These are phyloP conservation scores for Chaetomidium leptoderma DNA, from an alignment of 495 filamentous ascomycete genomes.

Conservation along the genomic window DNA sequence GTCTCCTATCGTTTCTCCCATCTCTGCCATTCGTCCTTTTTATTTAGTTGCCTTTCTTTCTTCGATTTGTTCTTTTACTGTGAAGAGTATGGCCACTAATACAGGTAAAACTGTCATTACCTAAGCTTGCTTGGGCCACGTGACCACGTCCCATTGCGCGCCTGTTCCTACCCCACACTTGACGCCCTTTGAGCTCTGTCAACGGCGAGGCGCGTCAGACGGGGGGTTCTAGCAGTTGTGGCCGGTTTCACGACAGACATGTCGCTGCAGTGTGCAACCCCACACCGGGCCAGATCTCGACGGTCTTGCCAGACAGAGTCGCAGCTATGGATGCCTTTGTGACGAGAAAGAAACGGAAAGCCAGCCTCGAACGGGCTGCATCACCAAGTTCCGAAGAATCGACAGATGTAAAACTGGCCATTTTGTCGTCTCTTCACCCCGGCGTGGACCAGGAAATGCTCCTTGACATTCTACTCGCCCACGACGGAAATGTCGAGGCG, in stretches of 20 bases:
- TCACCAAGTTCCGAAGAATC: slow-evolving; percentile 62
- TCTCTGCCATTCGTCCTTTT: too few relatives aligned
- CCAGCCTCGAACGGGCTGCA: slow-evolving; percentile 15
- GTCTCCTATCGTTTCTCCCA: too few relatives aligned
- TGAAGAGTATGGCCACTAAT: too few relatives aligned
- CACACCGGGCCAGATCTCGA: not conserved
- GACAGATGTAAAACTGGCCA: slow-evolving; percentile 84
- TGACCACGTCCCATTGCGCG: too few relatives aligned
- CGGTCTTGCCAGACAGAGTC: not conserved
- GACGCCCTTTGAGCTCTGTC: slow-evolving; percentile 3
- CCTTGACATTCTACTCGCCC: slow-evolving; percentile 71
- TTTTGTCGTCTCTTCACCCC: slow-evolving; percentile 73
- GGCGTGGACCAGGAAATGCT: slow-evolving; percentile 57
- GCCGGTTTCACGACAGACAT: not conserved
- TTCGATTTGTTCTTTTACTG: too few relatives aligned
- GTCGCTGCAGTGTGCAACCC: not conserved
- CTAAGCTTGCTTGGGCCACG: too few relatives aligned
- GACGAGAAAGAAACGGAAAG: slow-evolving; percentile 42
- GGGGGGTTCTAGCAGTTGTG: not conserved
- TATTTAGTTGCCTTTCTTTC: too few relatives aligned
- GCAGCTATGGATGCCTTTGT: slow-evolving; percentile 44
- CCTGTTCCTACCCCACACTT: slow-evolving; percentile 5
- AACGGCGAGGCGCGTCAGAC: slow-evolving; percentile 12
- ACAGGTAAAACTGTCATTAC: too few relatives aligned
- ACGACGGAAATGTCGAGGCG: slow-evolving; percentile 69